phyloP scores from a whole-genome alignment of 1,284 basidiomycete genomes.

The Irpex sp. region DNA sequence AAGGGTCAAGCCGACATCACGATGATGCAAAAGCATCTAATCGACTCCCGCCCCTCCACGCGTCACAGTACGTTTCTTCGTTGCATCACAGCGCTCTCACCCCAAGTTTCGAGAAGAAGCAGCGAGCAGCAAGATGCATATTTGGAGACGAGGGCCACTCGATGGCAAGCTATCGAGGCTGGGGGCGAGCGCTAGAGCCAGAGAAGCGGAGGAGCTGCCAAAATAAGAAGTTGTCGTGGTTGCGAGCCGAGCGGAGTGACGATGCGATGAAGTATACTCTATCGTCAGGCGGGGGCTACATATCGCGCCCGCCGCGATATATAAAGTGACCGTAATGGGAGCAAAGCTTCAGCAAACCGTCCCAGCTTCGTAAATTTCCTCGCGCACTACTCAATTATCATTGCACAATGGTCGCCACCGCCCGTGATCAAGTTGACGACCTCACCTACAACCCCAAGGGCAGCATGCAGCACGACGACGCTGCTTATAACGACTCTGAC shows the following conservation, averaged over 20 bases:
- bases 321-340: not conserved
- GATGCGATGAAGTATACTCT: not conserved
- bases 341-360: no score
- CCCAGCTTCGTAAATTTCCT: not conserved
- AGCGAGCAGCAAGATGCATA: no score
- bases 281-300: not conserved
- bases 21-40: no score
- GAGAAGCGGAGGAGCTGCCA: not conserved
- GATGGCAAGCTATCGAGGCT: not conserved
- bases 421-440: constrained; percentile 12
- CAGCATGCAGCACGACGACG: constrained; percentile 22
- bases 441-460: constrained; percentile 24
- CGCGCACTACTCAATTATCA: not conserved
- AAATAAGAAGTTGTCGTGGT: not conserved
- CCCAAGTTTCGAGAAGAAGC: no score
- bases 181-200: not conserved
- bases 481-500: constrained; percentile 17
- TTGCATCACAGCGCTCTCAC: no score
- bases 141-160: not conserved
- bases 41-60: no score
- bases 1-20: no score
- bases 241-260: not conserved
- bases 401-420: not conserved
- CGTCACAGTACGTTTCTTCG: no score
- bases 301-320: not conserved